A percentile compares a stretch with the other conserved stretches of the same genome.
These are phyloP conservation scores for Botrytis squamosa DNA, from an alignment of 2,329 filamentous ascomycete genomes.

Conservation along the genomic window DNA sequence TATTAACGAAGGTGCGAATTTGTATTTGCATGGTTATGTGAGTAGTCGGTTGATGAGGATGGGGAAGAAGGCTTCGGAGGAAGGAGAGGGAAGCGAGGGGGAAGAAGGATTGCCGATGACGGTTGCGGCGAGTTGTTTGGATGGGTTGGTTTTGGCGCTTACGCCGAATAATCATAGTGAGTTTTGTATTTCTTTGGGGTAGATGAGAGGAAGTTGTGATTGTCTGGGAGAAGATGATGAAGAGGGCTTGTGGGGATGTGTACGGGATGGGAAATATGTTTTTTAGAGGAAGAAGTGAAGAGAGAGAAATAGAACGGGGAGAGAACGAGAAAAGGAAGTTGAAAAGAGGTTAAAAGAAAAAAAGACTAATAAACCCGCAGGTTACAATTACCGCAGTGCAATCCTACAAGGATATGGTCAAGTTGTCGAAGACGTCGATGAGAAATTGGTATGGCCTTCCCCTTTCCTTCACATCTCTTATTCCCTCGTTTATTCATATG, in stretches of 20 bases:
- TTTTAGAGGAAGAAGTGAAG: background rate
- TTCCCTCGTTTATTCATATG: background rate
- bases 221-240: conserved; percentile 56
- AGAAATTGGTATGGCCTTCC: conserved; percentile 53
- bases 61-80: background rate
- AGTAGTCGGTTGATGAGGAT: conserved; percentile 71
- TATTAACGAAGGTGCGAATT: conserved; percentile 62
- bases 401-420: conserved; percentile 72
- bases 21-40: conserved; percentile 84
- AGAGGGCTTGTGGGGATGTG: background rate
- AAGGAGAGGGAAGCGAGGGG: background rate
- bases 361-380: background rate
- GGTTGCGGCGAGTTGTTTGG: conserved; percentile 70
- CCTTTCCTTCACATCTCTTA: background rate
- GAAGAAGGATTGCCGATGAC: conserved; percentile 61
- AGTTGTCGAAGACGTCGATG: conserved; percentile 63
- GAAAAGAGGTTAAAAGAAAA: background rate
- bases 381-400: conserved; percentile 76
- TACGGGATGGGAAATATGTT: background rate
- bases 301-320: background rate
- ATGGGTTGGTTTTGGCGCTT: conserved; percentile 76
- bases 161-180: conserved; percentile 80
- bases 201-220: background rate
- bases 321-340: background rate
- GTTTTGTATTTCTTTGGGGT: background rate